A percentile compares a stretch with the other conserved stretches of the same genome.
Evolutionary conservation across 2,329 filamentous ascomycete genomes (phyloP).

Genomic region (Diplodia sapinea): DNA sequence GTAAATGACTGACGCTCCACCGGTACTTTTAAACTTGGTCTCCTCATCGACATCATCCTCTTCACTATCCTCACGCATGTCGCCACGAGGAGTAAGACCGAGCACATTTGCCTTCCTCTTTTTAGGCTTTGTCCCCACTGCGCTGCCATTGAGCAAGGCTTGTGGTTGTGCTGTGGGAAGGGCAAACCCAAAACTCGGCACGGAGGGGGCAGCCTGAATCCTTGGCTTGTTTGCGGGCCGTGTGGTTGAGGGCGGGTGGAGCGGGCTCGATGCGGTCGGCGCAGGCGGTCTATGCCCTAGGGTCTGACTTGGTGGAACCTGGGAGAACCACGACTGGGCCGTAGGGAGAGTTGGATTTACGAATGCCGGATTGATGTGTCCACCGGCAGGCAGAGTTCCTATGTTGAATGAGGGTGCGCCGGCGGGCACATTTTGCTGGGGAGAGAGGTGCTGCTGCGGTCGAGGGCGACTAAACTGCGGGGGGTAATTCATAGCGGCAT

Average conservation of each 20-base stretch:
- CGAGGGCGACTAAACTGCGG: neutral
- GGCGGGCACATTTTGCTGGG: neutral
- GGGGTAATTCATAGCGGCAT: slow-evolving; percentile 4
- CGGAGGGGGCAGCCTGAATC: slow-evolving; percentile 38
- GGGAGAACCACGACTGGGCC: slow-evolving; percentile 9
- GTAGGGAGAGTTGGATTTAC: neutral
- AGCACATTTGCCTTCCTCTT: slow-evolving; percentile 74
- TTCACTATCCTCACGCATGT: slow-evolving; percentile 53
- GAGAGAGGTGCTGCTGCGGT: too few relatives aligned
- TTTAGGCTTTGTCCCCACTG: slow-evolving; percentile 57
- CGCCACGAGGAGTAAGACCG: slow-evolving; percentile 71
- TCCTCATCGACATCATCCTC: slow-evolving; percentile 76
- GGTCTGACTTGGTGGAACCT: neutral
- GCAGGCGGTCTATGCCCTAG: neutral
- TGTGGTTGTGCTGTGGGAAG: slow-evolving; percentile 34
- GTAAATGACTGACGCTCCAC: slow-evolving; percentile 58
- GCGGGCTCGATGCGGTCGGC: neutral
- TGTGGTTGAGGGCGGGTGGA: neutral
- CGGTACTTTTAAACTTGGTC: slow-evolving; percentile 53
- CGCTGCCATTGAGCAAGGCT: neutral
- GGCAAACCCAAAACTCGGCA: slow-evolving; percentile 46
- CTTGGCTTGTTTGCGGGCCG: slow-evolving; percentile 17
- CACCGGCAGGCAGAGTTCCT: slow-evolving; percentile 17
- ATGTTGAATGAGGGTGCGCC: slow-evolving; percentile 3
- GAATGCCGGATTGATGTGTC: slow-evolving; percentile 36